Conservation (phyloP, 768 basidiomycete genomes). For the Collybiopsis confluens region DNA sequence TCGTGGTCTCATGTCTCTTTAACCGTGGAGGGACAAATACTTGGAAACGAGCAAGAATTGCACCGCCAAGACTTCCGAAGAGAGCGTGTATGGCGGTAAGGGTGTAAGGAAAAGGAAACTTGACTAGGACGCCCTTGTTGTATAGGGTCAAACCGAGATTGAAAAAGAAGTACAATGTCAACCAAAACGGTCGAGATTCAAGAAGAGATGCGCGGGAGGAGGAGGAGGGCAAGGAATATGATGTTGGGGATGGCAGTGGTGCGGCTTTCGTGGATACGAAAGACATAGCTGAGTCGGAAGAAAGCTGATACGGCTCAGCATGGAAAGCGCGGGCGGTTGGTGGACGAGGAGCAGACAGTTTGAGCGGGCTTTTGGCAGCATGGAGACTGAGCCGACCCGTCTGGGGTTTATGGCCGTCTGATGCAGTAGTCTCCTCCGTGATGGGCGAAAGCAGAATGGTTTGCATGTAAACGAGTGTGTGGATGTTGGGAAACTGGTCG, state of each 20-base stretch:
- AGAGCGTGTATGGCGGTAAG: constrained; percentile 91
- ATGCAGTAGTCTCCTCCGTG: not conserved
- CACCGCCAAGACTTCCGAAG: constrained; percentile 80
- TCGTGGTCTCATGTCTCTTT: constrained; percentile 45
- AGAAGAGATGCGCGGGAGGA: constrained; percentile 10
- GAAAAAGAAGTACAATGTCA: constrained; percentile 81
- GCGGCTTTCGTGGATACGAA: constrained; percentile 9
- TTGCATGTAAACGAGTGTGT: constrained; percentile 1
- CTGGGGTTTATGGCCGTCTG: not conserved
- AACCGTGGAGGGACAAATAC: constrained; percentile 56
- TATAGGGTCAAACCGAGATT: constrained; percentile 91
- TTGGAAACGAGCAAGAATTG: constrained; percentile 53
- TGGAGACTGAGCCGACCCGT: constrained; percentile 2
- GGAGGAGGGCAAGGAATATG: constrained; percentile 9
- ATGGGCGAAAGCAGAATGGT: constrained; percentile 2
- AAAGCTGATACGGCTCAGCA: constrained; percentile 16
- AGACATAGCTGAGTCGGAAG: constrained; percentile 2
- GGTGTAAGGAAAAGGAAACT: constrained; percentile 95
- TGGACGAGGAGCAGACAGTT: not conserved
- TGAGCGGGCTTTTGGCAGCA: not conserved
- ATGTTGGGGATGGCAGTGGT: constrained; percentile 13
- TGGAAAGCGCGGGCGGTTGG: constrained; percentile 13
- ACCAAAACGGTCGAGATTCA: constrained; percentile 48
- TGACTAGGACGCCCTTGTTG: constrained; percentile 90
- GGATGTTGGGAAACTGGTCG: not conserved